Conservation (phyloP, 192 early-diverging fungal species). For the Phlyctochytrium bullatum region DNA sequence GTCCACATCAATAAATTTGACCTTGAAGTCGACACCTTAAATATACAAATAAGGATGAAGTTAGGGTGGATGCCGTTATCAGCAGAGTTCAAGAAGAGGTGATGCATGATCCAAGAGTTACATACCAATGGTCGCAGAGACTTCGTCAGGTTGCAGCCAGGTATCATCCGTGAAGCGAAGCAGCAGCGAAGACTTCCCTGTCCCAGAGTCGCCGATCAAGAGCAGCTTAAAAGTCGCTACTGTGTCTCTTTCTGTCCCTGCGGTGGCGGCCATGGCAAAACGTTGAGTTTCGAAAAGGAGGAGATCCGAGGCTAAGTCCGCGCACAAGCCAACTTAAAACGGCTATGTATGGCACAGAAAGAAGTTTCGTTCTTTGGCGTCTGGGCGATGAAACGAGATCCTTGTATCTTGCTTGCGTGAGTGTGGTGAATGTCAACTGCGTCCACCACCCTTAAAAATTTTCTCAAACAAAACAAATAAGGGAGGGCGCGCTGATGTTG, state of each 20-base stretch:
- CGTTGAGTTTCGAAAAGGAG: too few relatives aligned
- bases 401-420: too few relatives aligned
- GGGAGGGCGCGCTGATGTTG: too few relatives aligned
- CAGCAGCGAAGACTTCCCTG: slow-evolving; percentile 91
- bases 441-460: too few relatives aligned
- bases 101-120: neutral
- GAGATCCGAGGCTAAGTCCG: too few relatives aligned
- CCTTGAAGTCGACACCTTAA: slow-evolving; percentile 96
- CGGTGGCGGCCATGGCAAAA: too few relatives aligned
- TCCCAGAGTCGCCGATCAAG: slow-evolving; percentile 92
- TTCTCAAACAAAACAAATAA: too few relatives aligned
- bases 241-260: neutral
- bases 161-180: slow-evolving; percentile 92
- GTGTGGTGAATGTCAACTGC: too few relatives aligned
- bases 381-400: too few relatives aligned
- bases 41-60: neutral
- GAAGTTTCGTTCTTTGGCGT: too few relatives aligned
- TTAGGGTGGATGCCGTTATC: neutral
- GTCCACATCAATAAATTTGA: slow-evolving; percentile 83
- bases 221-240: slow-evolving; percentile 88
- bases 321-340: too few relatives aligned
- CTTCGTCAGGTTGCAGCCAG: slow-evolving; percentile 90
- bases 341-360: too few relatives aligned
- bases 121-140: slow-evolving; percentile 77
- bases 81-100: neutral